Evolutionary conservation across 2,329 filamentous ascomycete species (phyloP), one percentile per base, ranked within the genome.

Genomic region (Aspergillus ustus): DNA sequence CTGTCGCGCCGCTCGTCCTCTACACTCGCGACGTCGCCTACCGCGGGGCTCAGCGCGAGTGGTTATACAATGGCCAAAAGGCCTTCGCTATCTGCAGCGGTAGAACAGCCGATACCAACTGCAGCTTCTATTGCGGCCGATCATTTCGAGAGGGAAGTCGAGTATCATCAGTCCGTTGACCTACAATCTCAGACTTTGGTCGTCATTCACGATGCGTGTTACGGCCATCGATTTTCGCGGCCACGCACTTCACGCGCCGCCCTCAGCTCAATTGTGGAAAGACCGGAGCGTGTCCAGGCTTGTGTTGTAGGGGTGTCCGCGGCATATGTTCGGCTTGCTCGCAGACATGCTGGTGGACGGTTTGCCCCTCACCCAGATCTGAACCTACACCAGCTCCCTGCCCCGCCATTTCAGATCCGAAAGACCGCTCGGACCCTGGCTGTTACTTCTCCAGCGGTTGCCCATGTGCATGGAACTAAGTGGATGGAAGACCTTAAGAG

Each of bases 401-500:
- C 80, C 55, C 85, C 89, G 20, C 93, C 93, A 0, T 98, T 98
- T 74, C 87, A 87, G 64, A 96, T 99, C 68, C 86, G 87, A 63
- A 96, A 93, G 77, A 95, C 93, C 0, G 83, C 84, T 7, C 85
- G 95, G 9, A 84, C 82, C 7, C 77, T 97, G 57, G 80, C 91
- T 6, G 82, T 99, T 34, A 85, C 84, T 19, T 92, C 92, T 2
- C 84, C 87, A 2, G 89, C 89, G 0, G 93, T 98, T 7, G 94
- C 92, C 7, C 92, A 94, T 73, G 93, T 99, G 0, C 95, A 99
- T 78, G 94, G 94, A 0, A 84, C 82, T 2, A 91, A 91, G 66
- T 97, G 94, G 94, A 97, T 98, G 93, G 87, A 91, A 56, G 94
- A 98, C 73, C 80, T 99, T 52, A 90, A 89, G 76, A 81, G 84